These are phyloP conservation scores for Pyricularia sp. DNA, from an alignment of 2,329 filamentous ascomycete genomes.

Conservation along the genomic window DNA sequence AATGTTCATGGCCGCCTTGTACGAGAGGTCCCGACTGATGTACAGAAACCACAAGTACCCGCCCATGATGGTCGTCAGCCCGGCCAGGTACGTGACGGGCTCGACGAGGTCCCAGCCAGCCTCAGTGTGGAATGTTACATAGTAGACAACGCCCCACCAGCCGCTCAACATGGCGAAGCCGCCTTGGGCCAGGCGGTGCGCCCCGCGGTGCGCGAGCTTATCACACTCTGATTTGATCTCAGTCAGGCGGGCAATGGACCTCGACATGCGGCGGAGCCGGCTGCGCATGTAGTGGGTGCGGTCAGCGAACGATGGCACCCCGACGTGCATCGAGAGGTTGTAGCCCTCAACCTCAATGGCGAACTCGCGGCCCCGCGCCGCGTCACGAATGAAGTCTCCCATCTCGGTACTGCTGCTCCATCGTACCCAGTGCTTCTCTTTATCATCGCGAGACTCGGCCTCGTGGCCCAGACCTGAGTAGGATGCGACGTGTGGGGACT, in stretches of 20 bases:
- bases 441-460: constrained; percentile 23
- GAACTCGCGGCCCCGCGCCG: constrained; percentile 76
- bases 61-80: constrained; percentile 76
- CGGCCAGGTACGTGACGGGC: constrained; percentile 80
- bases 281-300: constrained; percentile 82
- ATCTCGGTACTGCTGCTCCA: constrained; percentile 88
- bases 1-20: constrained; percentile 77
- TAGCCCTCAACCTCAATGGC: constrained; percentile 71
- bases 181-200: constrained; percentile 68
- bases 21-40: constrained; percentile 82
- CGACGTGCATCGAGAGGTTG: constrained; percentile 57
- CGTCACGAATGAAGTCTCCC: constrained; percentile 88
- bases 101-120: constrained; percentile 88
- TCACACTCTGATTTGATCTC: constrained; percentile 78
- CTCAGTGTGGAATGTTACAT: constrained; percentile 60
- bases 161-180: constrained; percentile 64
- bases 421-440: constrained; percentile 62
- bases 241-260: constrained; percentile 58
- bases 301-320: constrained; percentile 80
- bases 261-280: constrained; percentile 62
- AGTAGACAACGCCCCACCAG: constrained; percentile 81
- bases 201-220: constrained; percentile 62
- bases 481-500: constrained; percentile 44
- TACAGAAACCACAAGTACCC: constrained; percentile 93
- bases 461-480: constrained; percentile 65